Evolutionary conservation across 352 stramenopile species (phyloP).

Genomic region (Phytophthora pinifolia): DNA sequence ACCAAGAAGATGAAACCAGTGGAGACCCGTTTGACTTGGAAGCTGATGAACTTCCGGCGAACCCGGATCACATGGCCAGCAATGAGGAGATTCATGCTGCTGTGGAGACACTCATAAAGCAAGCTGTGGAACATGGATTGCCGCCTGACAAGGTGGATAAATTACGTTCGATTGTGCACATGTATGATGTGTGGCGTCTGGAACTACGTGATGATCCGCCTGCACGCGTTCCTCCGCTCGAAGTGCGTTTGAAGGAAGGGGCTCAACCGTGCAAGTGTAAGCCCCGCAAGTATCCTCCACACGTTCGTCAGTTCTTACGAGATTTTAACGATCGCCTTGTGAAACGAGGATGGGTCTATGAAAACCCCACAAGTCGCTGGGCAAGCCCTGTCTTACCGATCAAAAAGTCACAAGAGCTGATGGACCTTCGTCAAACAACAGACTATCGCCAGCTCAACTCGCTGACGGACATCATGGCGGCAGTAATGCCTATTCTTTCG

Average conservation of each 20-base stretch:
- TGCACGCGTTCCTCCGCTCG: not conserved
- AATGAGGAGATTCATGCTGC: too few species aligned
- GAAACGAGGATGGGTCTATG: slow-evolving; percentile 7
- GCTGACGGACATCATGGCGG: slow-evolving; percentile 4
- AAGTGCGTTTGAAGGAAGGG: slow-evolving; percentile 1
- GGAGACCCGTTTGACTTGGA: too few species aligned
- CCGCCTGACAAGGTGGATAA: not conserved
- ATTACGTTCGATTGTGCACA: not conserved
- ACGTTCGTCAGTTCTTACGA: not conserved
- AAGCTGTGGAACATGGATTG: too few species aligned
- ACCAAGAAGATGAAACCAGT: too few species aligned
- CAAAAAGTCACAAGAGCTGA: not conserved
- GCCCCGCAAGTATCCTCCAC: too few species aligned
- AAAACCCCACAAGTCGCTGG: slow-evolving; percentile 6
- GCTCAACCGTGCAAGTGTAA: slow-evolving; percentile 2
- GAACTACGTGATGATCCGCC: not conserved
- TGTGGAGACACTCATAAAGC: too few species aligned
- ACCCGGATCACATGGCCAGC: too few species aligned
- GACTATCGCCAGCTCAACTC: slow-evolving; percentile 3
- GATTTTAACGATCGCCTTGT: slow-evolving; percentile 10
- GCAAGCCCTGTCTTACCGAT: slow-evolving; percentile 5
- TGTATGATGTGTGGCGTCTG: not conserved
- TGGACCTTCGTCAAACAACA: not conserved
- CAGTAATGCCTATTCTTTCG: not conserved
- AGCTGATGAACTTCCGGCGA: too few species aligned